Evolutionary conservation across 2,329 filamentous ascomycete genomes (phyloP).

Genomic region (Calonectria leucothoes): DNA sequence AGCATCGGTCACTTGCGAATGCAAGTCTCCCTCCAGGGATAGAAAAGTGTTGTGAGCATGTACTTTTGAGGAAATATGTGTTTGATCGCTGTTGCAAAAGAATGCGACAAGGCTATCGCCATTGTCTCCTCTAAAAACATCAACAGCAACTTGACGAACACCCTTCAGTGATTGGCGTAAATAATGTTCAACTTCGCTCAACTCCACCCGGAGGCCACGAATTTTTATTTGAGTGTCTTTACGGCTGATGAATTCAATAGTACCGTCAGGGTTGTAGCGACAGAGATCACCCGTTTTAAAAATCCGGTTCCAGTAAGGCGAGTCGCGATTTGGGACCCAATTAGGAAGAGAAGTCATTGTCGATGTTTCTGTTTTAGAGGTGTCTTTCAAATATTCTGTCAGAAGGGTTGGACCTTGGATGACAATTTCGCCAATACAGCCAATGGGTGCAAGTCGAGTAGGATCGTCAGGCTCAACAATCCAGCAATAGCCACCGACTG

Average conservation of each 20-base stretch:
- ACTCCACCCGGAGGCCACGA: constrained; percentile 57
- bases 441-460: constrained; percentile 25
- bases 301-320: constrained; percentile 21
- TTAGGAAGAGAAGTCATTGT: constrained; percentile 45
- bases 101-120: not conserved
- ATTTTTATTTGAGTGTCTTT: constrained; percentile 68
- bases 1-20: not conserved
- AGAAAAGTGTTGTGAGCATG: not conserved
- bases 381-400: constrained; percentile 35
- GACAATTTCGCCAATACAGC: constrained; percentile 33
- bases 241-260: constrained; percentile 56
- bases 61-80: not conserved
- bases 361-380: constrained; percentile 34
- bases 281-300: constrained; percentile 40
- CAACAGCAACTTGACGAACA: constrained; percentile 1
- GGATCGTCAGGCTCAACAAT: constrained; percentile 33
- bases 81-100: not conserved
- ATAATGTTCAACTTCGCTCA: constrained; percentile 31
- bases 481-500: constrained; percentile 26
- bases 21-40: not conserved
- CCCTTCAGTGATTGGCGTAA: constrained; percentile 4
- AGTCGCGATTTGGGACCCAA: constrained; percentile 30
- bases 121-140: not conserved
- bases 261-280: constrained; percentile 48
- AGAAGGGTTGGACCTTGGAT: constrained; percentile 37